phyloP scores from a whole-genome alignment of 352 stramenopile species.

The Phytophthora tubulina region DNA sequence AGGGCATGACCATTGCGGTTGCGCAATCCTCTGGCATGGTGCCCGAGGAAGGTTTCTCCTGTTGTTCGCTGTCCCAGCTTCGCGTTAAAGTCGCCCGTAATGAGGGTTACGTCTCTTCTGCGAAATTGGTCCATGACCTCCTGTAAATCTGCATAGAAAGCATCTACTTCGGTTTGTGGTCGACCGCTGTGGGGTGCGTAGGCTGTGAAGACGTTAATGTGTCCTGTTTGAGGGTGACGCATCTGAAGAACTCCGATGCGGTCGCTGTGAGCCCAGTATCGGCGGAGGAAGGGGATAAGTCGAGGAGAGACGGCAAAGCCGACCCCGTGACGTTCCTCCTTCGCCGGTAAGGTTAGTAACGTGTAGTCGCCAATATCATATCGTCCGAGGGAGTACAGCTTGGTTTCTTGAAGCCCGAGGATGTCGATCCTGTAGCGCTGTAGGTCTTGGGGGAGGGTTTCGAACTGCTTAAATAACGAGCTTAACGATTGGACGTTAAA shows the following conservation, averaged over 20 bases:
- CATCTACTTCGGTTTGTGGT: background rate
- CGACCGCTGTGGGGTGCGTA: background rate
- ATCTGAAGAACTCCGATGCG: conserved; percentile 6
- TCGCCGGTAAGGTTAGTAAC: background rate
- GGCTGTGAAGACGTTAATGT: conserved; percentile 3
- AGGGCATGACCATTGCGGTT: conserved; percentile 9
- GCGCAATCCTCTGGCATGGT: background rate
- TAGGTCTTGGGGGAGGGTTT: background rate
- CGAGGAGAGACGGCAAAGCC: background rate
- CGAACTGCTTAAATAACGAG: background rate
- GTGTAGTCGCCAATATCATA: background rate
- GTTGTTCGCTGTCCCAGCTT: background rate
- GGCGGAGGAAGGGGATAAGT: background rate
- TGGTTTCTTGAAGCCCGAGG: conserved; percentile 6
- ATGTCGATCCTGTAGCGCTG: background rate
- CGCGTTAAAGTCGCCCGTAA: conserved; percentile 7
- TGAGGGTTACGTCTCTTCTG: background rate
- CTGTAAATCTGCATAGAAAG: background rate
- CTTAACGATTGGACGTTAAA: background rate
- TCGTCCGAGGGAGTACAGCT: background rate
- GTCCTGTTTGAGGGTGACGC: background rate
- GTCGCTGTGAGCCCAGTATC: background rate
- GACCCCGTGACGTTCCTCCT: background rate
- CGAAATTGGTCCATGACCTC: background rate
- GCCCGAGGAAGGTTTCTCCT: background rate